Evolutionary conservation across 768 basidiomycete genomes (phyloP).

Genomic region (Leccinum disarticulatum): DNA sequence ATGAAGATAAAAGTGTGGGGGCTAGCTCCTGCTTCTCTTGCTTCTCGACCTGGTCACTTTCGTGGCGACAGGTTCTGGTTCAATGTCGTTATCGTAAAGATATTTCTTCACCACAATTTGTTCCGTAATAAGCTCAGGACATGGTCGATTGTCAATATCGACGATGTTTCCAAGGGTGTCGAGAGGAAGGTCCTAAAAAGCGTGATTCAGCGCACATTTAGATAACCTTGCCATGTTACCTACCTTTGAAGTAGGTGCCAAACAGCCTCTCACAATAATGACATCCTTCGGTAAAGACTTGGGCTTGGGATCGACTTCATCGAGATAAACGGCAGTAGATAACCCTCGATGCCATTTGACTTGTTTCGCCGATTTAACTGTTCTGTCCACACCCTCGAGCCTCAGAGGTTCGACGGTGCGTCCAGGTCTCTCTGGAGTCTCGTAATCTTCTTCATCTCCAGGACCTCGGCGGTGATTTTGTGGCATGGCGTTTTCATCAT

Average conservation of each 20-base stretch:
- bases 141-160: conserved; percentile 50
- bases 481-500: conserved; percentile 29
- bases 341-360: conserved; percentile 81
- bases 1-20: conserved; percentile 15
- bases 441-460: conserved; percentile 82
- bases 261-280: conserved; percentile 56
- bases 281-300: conserved; percentile 43
- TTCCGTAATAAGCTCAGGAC: conserved; percentile 59
- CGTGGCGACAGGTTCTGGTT: conserved; percentile 30
- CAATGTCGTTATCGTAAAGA: conserved; percentile 73
- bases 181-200: conserved; percentile 52
- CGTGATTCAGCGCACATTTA: conserved; percentile 5
- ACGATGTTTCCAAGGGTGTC: conserved; percentile 74
- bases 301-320: conserved; percentile 58
- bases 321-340: conserved; percentile 58
- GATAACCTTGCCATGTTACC: conserved; percentile 9
- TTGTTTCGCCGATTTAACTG: conserved; percentile 42
- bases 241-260: conserved; percentile 70
- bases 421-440: conserved; percentile 54
- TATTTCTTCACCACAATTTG: conserved; percentile 74
- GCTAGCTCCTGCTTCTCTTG: conserved; percentile 46
- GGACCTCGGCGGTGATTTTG: conserved; percentile 59
- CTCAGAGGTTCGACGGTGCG: conserved; percentile 41
- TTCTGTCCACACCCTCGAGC: conserved; percentile 35
- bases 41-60: conserved; percentile 60